Percentiles rank a stretch among this genome's conserved stretches.
phyloP scores from a whole-genome alignment of 306 rosid species.

The Rosa multiflora region DNA sequence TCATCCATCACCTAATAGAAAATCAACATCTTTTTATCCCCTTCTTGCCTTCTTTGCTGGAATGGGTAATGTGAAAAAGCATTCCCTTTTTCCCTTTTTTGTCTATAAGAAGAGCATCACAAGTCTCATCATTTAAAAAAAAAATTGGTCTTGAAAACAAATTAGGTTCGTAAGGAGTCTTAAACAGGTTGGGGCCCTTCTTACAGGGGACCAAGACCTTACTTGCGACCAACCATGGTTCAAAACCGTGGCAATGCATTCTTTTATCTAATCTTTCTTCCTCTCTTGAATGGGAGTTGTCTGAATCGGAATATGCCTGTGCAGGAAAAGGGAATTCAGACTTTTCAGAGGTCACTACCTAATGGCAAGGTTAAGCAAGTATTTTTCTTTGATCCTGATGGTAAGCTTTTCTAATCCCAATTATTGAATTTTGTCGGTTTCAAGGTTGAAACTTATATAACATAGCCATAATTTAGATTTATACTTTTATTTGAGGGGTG shows the following conservation, averaged over 20 bases:
- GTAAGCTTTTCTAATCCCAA: conserved; percentile 30
- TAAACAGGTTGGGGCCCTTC: neutral
- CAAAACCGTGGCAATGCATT: neutral
- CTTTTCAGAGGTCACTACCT: conserved; percentile 56
- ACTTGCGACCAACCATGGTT: neutral
- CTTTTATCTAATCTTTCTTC: neutral
- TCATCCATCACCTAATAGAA: neutral
- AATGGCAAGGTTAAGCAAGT: conserved; percentile 64
- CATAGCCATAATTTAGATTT: neutral
- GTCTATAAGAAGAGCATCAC: neutral
- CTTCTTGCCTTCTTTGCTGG: neutral
- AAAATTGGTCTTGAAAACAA: neutral
- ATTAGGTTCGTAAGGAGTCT: neutral
- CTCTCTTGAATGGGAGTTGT: neutral
- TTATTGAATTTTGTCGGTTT: neutral
- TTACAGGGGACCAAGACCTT: neutral
- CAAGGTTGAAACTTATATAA: neutral
- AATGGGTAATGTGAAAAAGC: neutral
- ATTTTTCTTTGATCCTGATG: conserved; percentile 95
- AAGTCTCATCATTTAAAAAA: neutral
- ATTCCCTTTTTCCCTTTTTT: neutral
- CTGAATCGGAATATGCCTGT: neutral
- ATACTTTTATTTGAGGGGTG: neutral
- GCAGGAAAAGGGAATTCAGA: conserved; percentile 78
- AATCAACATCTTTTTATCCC: neutral